A percentile compares a stretch with the other conserved stretches of the same genome.
phyloP scores from a whole-genome alignment of 495 filamentous ascomycete species.

The Podospora australis region DNA sequence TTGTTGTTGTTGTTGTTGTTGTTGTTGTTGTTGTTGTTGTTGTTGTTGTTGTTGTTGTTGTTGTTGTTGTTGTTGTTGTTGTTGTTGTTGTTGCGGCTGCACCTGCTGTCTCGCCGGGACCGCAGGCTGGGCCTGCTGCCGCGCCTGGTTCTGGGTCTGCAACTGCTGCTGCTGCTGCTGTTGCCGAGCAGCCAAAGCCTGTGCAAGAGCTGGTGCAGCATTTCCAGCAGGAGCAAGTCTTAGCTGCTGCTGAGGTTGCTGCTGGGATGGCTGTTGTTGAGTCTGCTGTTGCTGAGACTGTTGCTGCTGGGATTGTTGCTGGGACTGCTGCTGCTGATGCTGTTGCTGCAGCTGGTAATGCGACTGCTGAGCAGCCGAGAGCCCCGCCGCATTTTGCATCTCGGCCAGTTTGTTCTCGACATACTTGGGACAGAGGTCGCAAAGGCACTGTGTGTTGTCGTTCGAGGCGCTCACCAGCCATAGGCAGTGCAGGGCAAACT shows the following conservation, averaged over 20 bases:
- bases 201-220: too few relatives aligned
- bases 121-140: conserved; percentile 3
- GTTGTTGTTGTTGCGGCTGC: too few relatives aligned
- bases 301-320: neutral
- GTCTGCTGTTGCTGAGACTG: conserved; percentile 2
- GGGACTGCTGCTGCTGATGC: conserved; percentile 7
- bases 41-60: too few relatives aligned
- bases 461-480: conserved; percentile 31
- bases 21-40: too few relatives aligned
- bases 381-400: neutral
- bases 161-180: neutral
- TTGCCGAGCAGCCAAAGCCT: too few relatives aligned
- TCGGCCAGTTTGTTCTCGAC: conserved; percentile 11
- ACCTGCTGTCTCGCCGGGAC: too few relatives aligned
- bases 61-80: too few relatives aligned
- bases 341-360: conserved; percentile 8
- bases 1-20: too few relatives aligned
- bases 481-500: conserved; percentile 36
- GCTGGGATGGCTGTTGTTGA: conserved; percentile 7
- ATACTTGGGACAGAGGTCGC: conserved; percentile 26
- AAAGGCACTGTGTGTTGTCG: conserved; percentile 30
- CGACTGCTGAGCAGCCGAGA: neutral
- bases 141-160: conserved; percentile 6
- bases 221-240: too few relatives aligned
- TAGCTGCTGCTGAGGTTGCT: conserved; percentile 1